phyloP scores from a whole-genome alignment of 305 asterid genomes.

The Caryopteris hybrid region DNA sequence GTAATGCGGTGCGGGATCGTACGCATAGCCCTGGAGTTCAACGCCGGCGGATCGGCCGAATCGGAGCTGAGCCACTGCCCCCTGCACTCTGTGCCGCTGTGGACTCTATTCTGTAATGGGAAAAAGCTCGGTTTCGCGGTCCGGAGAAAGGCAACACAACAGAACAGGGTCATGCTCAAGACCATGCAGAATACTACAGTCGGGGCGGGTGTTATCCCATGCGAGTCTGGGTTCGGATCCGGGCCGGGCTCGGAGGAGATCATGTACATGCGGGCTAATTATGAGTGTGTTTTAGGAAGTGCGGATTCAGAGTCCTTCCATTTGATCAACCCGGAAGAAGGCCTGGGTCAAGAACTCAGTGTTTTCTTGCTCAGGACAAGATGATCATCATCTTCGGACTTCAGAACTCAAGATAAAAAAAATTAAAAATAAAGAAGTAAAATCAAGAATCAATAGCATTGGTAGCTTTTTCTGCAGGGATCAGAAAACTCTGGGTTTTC shows the following conservation, averaged over 20 bases:
- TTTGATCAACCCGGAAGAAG: conserved; percentile 77
- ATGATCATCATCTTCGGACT: conserved; percentile 21
- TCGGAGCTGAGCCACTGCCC: conserved; percentile 58
- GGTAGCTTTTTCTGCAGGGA: too few species aligned
- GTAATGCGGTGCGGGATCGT: conserved; percentile 80
- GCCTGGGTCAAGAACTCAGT: conserved; percentile 87
- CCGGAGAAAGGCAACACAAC: conserved; percentile 52
- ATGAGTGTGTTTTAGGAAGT: conserved; percentile 73
- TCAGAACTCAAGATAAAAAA: too few species aligned
- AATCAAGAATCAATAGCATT: not conserved
- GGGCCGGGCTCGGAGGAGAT: conserved; percentile 58
- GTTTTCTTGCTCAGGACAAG: conserved; percentile 77
- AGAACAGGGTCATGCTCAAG: conserved; percentile 53
- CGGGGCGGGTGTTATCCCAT: conserved; percentile 90
- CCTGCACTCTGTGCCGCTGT: conserved; percentile 68
- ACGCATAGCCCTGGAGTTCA: conserved; percentile 76
- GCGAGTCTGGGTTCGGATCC: conserved; percentile 39
- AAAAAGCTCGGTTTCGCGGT: conserved; percentile 77
- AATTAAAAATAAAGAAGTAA: too few species aligned
- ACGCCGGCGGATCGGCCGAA: conserved; percentile 41
- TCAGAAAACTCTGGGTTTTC: too few species aligned
- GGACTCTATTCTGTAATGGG: conserved; percentile 88
- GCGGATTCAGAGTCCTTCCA: conserved; percentile 92
- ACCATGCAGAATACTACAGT: conserved; percentile 76
- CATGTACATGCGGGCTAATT: conserved; percentile 91